phyloP scores from a whole-genome alignment of 257 asterid genomes.

The Solanum sitiens region DNA sequence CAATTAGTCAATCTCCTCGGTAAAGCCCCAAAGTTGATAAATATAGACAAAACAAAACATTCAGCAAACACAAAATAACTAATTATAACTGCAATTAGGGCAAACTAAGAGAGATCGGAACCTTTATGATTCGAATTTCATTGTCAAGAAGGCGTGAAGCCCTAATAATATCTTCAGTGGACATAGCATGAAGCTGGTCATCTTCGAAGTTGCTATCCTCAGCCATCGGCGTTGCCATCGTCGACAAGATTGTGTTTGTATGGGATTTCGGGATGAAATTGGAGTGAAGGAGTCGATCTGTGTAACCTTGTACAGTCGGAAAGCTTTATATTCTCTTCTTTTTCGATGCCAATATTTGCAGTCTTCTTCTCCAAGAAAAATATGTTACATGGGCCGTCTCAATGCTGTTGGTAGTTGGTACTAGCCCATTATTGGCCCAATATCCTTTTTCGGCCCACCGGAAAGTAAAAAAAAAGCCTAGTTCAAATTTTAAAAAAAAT shows the following conservation, averaged over 20 bases:
- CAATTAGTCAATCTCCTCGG: background rate
- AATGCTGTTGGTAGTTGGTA: background rate
- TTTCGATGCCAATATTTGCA: background rate
- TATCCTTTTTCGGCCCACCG: background rate
- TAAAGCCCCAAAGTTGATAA: background rate
- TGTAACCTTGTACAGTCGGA: background rate
- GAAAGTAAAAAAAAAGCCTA: background rate
- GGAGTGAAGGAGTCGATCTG: background rate
- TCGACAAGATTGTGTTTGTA: background rate
- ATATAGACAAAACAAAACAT: background rate
- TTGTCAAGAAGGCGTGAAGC: constrained; percentile 89
- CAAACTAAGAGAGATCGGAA: background rate
- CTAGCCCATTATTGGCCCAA: background rate
- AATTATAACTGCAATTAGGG: background rate
- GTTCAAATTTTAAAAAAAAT: background rate
- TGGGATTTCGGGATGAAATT: background rate
- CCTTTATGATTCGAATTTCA: constrained; percentile 77
- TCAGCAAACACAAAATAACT: background rate
- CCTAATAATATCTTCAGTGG: constrained; percentile 69
- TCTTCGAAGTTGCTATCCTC: constrained; percentile 73
- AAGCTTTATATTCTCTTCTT: background rate
- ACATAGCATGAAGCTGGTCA: constrained; percentile 66
- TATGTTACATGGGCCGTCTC: background rate
- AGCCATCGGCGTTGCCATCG: constrained; percentile 82
- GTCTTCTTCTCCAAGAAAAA: background rate